Evolutionary conservation across 805 yeast genomes (phyloP).

Genomic region (Hanseniaspora guilliermondii): DNA sequence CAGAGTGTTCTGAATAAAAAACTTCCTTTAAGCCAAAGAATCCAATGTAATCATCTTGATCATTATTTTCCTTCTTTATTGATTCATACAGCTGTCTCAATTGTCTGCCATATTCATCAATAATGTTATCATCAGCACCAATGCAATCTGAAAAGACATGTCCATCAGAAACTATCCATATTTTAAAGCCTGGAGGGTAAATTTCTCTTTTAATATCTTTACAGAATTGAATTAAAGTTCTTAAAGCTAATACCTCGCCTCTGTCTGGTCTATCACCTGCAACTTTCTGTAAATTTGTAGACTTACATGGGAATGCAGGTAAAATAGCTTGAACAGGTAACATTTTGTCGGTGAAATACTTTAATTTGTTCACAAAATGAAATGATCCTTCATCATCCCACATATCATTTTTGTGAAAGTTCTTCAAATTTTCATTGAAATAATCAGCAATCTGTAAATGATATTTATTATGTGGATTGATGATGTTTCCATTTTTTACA

Average conservation of each 20-base stretch:
- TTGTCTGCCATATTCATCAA: constrained; percentile 35
- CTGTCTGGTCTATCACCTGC: constrained; percentile 39
- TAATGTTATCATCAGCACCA: constrained; percentile 47
- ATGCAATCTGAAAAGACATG: constrained; percentile 55
- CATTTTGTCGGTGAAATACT: constrained; percentile 39
- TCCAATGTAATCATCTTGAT: constrained; percentile 27
- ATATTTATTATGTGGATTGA: constrained; percentile 15
- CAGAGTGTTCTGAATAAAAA: constrained; percentile 26
- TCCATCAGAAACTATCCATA: constrained; percentile 51
- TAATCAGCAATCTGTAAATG: constrained; percentile 30
- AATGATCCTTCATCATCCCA: constrained; percentile 39
- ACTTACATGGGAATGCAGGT: constrained; percentile 56
- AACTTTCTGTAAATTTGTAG: constrained; percentile 45
- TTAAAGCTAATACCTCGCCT: constrained; percentile 37
- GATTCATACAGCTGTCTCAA: constrained; percentile 34
- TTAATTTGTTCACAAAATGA: constrained; percentile 32
- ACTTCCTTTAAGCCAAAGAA: constrained; percentile 34
- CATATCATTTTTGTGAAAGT: constrained; percentile 35
- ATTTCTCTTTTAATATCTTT: constrained; percentile 26
- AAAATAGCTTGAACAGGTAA: constrained; percentile 42
- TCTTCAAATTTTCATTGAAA: constrained; percentile 38
- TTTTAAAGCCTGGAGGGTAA: constrained; percentile 44
- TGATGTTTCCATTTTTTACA: constrained; percentile 7
- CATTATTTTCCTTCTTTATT: constrained; percentile 24
- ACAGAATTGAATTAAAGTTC: constrained; percentile 29